A percentile compares a stretch with the other conserved stretches of the same genome.
Evolutionary conservation across 2,329 filamentous ascomycete genomes (phyloP).

Genomic region (Phoma sp.): DNA sequence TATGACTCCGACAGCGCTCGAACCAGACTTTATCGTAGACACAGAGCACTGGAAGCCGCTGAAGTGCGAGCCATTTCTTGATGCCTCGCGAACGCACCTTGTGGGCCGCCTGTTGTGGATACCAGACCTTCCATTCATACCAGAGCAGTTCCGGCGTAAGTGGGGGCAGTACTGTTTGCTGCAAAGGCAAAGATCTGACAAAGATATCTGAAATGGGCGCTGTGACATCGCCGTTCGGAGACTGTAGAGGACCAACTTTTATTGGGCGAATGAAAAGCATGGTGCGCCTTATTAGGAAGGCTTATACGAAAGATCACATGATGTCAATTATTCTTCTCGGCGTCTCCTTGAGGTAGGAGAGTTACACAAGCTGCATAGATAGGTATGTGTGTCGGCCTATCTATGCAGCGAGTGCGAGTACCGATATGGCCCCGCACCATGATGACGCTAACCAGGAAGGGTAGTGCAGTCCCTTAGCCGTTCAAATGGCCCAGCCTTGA

Average conservation of each 20-base stretch:
- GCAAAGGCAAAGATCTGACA: slow-evolving; percentile 51
- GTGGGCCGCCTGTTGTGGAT: slow-evolving; percentile 82
- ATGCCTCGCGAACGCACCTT: slow-evolving; percentile 74
- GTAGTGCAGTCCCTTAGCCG: slow-evolving; percentile 27
- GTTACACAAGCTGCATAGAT: slow-evolving; percentile 5
- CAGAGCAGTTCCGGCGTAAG: slow-evolving; percentile 70
- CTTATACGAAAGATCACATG: neutral
- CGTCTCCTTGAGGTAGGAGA: slow-evolving; percentile 2
- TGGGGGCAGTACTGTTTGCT: slow-evolving; percentile 93
- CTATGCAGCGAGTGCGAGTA: slow-evolving; percentile 4
- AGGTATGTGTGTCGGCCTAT: slow-evolving; percentile 2
- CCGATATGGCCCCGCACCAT: slow-evolving; percentile 12
- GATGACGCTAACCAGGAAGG: slow-evolving; percentile 26
- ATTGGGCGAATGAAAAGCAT: slow-evolving; percentile 11
- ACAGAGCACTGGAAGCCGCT: slow-evolving; percentile 77
- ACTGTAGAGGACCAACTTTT: too few species aligned
- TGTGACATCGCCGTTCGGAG: neutral
- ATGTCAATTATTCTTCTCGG: neutral
- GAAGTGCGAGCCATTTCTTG: slow-evolving; percentile 79
- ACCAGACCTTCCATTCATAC: slow-evolving; percentile 73
- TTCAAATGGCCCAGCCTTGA: slow-evolving; percentile 21
- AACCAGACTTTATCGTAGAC: slow-evolving; percentile 82
- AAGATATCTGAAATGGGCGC: neutral
- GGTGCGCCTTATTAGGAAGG: neutral
- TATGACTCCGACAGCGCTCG: slow-evolving; percentile 65